Percentiles rank a stretch among this genome's conserved stretches.
Evolutionary conservation across 306 rosid species (phyloP).

Genomic region (Casuarina glauca): DNA sequence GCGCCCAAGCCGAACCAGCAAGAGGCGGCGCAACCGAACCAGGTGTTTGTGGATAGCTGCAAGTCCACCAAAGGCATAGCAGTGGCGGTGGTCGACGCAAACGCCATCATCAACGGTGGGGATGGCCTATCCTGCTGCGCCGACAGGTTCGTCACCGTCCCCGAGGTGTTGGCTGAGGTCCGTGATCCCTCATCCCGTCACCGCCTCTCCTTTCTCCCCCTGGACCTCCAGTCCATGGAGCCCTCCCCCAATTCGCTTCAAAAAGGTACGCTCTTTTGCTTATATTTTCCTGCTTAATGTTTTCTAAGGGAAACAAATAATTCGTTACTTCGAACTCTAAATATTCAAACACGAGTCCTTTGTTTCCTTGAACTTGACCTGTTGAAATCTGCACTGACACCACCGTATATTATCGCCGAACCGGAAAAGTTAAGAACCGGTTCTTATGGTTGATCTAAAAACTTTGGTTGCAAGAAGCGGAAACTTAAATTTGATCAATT

Average conservation of each 20-base stretch:
- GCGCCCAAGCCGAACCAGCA: constrained; percentile 41
- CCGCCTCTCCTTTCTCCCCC: constrained; percentile 49
- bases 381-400: no score
- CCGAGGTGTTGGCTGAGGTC: constrained; percentile 52
- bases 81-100: constrained; percentile 54
- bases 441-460: not conserved
- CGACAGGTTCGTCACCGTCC: constrained; percentile 47
- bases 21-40: constrained; percentile 23
- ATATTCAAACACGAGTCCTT: no score
- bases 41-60: constrained; percentile 46
- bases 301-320: not conserved
- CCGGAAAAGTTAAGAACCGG: no score
- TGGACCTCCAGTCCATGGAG: constrained; percentile 47
- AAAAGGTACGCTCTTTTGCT: constrained; percentile 33
- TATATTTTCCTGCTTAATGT: not conserved
- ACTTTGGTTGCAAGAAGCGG: no score
- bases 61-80: constrained; percentile 50
- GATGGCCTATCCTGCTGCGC: constrained; percentile 42
- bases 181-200: constrained; percentile 65
- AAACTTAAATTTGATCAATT: no score
- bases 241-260: constrained; percentile 49
- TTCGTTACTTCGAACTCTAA: no score
- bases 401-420: no score
- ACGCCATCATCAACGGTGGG: constrained; percentile 50
- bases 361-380: no score